Base-by-base conservation (phyloP, 306 rosid species). In the Casuarina glauca region DNA sequence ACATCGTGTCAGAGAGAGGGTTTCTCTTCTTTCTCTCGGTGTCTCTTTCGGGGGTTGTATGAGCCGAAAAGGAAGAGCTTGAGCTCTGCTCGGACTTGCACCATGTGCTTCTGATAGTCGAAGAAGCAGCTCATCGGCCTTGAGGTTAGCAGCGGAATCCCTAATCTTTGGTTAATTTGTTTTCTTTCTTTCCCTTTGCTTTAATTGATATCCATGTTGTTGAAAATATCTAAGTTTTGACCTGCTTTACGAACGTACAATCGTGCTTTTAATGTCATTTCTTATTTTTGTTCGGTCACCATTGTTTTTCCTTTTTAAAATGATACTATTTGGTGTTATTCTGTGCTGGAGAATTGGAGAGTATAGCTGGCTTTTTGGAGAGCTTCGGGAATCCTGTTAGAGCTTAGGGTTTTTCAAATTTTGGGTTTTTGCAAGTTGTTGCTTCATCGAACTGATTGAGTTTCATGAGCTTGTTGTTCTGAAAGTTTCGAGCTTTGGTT, bases 131-230 rank as follows among this genome's bases (percentile, higher is more conserved):
- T 81, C 49, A 36, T 38, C 49, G 62, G 50, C 74, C 26, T 82
- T 45, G 50, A 66, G 17, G 38, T 88, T 86, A 63, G 80, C 83
- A 73, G 36, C 76, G 69, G 20, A 63, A 76, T 73, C 86, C 87
- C 85, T 86, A 82, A 76, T 81, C 62, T 74, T 15, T 5, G 10
- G 26, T 32, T 4, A 2, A 20, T 26, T 26, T 26, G 32, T 26
- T 45, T 68, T 69, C 43, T 78, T 39, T 39, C 44, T 42, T 19
- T 43, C 50, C 72, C 44, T 68, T 46, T 3, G 9, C 19, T 12
- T 44, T 63, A 72, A 12, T 13, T 73, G 36, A 57, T 44, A 78
- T 48, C 10, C 39, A 6, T 67, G 73, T 3, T 4, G 5, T 15
- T 0, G 5, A 68, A 13, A 53, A 26, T 83, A 44, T 15, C 74